Evolutionary conservation across 441 rosid species (phyloP), one percentile per base, ranked within the genome.

Genomic region (Corymbia calophylla): DNA sequence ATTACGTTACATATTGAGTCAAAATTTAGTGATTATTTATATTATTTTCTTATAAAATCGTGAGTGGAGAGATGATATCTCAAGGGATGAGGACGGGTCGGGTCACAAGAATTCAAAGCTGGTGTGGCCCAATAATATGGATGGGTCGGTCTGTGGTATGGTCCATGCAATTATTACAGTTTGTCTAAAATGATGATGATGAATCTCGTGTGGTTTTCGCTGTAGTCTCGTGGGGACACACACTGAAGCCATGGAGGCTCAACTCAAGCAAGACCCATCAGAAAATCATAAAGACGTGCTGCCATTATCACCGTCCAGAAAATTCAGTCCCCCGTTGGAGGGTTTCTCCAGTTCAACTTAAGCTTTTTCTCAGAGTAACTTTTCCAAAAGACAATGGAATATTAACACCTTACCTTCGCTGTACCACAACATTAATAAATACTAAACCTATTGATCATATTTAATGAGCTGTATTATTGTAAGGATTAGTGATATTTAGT

Each of bases 381-480:
- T 23, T 39, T 77, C n/a, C n/a, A 25, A 77, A 44, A 44, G n/a
- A 5, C 10, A 44, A 19, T 35, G 8, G 8, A 73, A 73, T 73
- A 73, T 10, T 31, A 16, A 31, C 17, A 66, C 31, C 0, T 66
- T 66, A 31, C 73, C 8, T 31, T 31, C 11, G 6, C 18, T 66
- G 21, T 18, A 31, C 39, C 39, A 31, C 11, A 6, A 19, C 1
- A 31, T 2, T 16, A n/a, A 11, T 66, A 16, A 62, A 25, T 58
- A 58, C 64, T 58, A 25, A 23, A 58, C 64, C 44, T 39, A 39
- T 39, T 6, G 44, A 5, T 39, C 44, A 39, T 58, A 58, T 10
- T 58, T 25, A 29, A 58, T 58, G 25, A 0, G 64, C 25, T 25
- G 23, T 4, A 0, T 1, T 0, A 0, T 58, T 58, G 10, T 58